Base-by-base conservation (phyloP, 495 filamentous ascomycete genomes). In the Neurospora pannonica region DNA sequence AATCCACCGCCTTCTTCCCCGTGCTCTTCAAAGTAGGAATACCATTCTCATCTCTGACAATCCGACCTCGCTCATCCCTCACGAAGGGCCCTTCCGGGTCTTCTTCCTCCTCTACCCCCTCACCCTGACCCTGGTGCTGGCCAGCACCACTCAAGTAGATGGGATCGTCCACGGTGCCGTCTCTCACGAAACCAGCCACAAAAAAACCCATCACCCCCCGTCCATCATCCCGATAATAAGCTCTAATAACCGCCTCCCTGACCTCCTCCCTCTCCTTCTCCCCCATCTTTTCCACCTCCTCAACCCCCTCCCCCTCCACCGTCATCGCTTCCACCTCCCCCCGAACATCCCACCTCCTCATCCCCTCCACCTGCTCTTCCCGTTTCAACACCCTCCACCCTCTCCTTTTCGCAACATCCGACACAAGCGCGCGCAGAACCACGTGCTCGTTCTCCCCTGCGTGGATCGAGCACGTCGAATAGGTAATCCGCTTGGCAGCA, bases 401-500 rank as follows among this genome's bases (percentile, higher is more conserved):
- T 34, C 90, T 78, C 70, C 85, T 80, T 70, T 82, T 84, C 1
- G 94, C 95, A 5, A 92, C 81, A 1, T 88, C 82, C 0, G 92
- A 93, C 5, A 77, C 74, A 48, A 98, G 80, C 8, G 94, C 90
- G 28, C 87, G 84, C 21, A 89, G 71, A 9, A 97, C 94, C 0
- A 98, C 96, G 34, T 86, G 79, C 80, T 99, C 96, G 78, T 99
- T 98, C 81, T 99, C 96, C 43, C 90, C 86, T 1, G 90, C 84
- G 80, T 97, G 88, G 34, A 97, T 85, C 0, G 96, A 98, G 79
- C 96, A 99, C 0, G 96, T 99, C 48, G 92, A 95, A 79, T 99
- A 99, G 0, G 92, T 92, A 46, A 98, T 91, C 77, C 87, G 91
- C 4, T 79, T 85, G 0, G 94, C 94, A n/a, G 86, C 83, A 0